Percentiles rank a stretch among this genome's conserved stretches.
These are phyloP conservation scores for Gaeumannomyces tritici DNA, from an alignment of 2,329 filamentous ascomycete species.

Conservation along the genomic window DNA sequence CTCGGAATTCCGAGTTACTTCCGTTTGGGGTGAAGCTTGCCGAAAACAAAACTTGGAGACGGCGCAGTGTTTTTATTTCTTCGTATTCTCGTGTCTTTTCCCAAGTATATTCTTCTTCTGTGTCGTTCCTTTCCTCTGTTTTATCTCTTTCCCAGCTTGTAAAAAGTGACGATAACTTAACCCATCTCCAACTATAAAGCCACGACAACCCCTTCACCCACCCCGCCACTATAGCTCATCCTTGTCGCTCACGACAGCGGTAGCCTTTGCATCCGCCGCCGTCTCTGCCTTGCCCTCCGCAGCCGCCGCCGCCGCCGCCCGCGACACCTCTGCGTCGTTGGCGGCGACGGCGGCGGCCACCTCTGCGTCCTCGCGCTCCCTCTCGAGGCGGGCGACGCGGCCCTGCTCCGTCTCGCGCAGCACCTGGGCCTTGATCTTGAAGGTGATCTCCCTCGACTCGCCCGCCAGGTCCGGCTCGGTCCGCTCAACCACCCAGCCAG, in stretches of 20 bases:
- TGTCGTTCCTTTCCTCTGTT: no score
- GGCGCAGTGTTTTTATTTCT: no score
- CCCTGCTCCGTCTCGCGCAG: slow-evolving; percentile 6
- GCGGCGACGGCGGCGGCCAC: neutral
- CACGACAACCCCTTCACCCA: neutral
- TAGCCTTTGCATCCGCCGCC: neutral
- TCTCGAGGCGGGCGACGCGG: neutral
- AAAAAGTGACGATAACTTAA: no score
- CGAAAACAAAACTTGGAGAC: no score
- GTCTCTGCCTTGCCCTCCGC: neutral
- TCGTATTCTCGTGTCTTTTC: no score
- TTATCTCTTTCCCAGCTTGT: no score
- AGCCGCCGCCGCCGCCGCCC: neutral
- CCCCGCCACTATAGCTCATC: slow-evolving; percentile 1
- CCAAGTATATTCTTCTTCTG: no score
- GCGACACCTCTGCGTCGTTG: neutral
- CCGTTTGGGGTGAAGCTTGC: no score
- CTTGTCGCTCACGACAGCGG: neutral
- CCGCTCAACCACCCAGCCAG: slow-evolving; percentile 45
- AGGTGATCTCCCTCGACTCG: slow-evolving; percentile 21
- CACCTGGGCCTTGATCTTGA: slow-evolving; percentile 11
- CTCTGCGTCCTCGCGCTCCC: neutral
- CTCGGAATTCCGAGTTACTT: neutral
- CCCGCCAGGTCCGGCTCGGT: slow-evolving; percentile 29
- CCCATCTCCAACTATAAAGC: no score